A percentile compares a stretch with the other conserved stretches of the same genome.
Evolutionary conservation across 169 alveolate species (phyloP).

Genomic region (Plasmodium ovale): DNA sequence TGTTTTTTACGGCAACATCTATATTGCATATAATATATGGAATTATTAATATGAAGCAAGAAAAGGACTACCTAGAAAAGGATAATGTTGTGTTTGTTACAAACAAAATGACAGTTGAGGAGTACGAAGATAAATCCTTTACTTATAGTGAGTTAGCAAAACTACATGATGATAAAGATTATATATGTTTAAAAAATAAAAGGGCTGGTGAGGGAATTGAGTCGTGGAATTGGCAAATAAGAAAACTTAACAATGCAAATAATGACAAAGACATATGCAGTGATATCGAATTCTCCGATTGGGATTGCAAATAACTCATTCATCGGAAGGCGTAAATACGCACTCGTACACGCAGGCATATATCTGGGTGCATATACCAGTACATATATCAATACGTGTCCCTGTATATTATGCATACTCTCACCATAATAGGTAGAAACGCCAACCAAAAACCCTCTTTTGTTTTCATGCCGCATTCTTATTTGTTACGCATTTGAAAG

Average conservation of each 20-base stretch:
- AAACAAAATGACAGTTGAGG: constrained; percentile 79
- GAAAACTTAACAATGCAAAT: constrained; percentile 70
- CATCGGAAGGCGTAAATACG: too few species aligned
- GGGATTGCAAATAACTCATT: constrained; percentile 7
- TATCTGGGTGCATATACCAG: too few species aligned
- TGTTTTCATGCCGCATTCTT: neutral
- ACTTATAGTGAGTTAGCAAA: constrained; percentile 78
- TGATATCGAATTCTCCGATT: constrained; percentile 59
- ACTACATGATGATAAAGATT: constrained; percentile 79
- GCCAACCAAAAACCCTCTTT: too few species aligned
- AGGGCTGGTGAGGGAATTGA: constrained; percentile 84
- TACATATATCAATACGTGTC: too few species aligned
- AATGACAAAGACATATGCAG: constrained; percentile 53
- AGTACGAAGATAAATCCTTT: constrained; percentile 68
- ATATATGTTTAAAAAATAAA: constrained; percentile 79
- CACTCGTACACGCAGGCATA: too few species aligned
- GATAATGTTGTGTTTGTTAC: constrained; percentile 26
- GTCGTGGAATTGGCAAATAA: constrained; percentile 87
- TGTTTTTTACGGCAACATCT: constrained; percentile 34
- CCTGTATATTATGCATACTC: neutral
- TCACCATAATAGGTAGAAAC: too few species aligned
- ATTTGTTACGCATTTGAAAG: constrained; percentile 50
- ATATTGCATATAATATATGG: constrained; percentile 37
- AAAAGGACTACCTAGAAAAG: constrained; percentile 21
- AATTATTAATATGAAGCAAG: constrained; percentile 35